These are phyloP conservation scores for Plectranthus barbatus DNA, from an alignment of 257 asterid genomes.

Conservation along the genomic window DNA sequence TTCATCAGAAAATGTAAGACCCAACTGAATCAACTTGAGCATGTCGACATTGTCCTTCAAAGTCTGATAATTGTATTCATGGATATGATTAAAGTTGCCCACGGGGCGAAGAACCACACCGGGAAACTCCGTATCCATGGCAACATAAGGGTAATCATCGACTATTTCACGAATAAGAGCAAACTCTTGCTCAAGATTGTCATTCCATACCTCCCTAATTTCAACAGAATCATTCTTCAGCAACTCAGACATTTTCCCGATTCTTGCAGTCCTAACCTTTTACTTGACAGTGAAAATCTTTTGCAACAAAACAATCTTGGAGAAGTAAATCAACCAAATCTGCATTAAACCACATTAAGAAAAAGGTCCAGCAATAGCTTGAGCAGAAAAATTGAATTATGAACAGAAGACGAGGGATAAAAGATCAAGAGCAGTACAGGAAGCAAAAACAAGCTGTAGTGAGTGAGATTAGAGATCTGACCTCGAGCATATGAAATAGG, in stretches of 20 bases:
- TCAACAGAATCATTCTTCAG: constrained; percentile 55
- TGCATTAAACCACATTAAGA: constrained; percentile 4
- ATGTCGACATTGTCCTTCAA: constrained; percentile 63
- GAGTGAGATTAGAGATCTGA: constrained; percentile 15
- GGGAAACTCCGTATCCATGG: constrained; percentile 82
- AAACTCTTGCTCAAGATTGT: constrained; percentile 61
- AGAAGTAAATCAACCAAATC: constrained; percentile 18
- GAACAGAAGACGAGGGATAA: constrained; percentile 1
- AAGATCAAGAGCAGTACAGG: constrained; percentile 13
- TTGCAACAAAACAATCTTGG: neutral
- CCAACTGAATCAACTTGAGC: constrained; percentile 64
- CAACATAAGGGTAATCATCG: constrained; percentile 57
- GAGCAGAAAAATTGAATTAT: constrained; percentile 10
- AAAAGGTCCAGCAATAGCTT: neutral
- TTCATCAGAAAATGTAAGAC: constrained; percentile 61
- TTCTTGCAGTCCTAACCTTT: constrained; percentile 13
- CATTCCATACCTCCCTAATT: constrained; percentile 71
- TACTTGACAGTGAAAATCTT: neutral
- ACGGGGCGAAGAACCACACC: constrained; percentile 58
- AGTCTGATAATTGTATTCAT: constrained; percentile 52
- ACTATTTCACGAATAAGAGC: constrained; percentile 50
- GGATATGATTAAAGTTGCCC: constrained; percentile 45
- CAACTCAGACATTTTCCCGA: constrained; percentile 19
- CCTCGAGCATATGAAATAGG: constrained; percentile 12
- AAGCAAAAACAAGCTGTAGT: neutral